Percentiles rank a stretch among this genome's conserved stretches.
phyloP scores from a whole-genome alignment of 2,329 filamentous ascomycete species.

The Fusarium chaquense region DNA sequence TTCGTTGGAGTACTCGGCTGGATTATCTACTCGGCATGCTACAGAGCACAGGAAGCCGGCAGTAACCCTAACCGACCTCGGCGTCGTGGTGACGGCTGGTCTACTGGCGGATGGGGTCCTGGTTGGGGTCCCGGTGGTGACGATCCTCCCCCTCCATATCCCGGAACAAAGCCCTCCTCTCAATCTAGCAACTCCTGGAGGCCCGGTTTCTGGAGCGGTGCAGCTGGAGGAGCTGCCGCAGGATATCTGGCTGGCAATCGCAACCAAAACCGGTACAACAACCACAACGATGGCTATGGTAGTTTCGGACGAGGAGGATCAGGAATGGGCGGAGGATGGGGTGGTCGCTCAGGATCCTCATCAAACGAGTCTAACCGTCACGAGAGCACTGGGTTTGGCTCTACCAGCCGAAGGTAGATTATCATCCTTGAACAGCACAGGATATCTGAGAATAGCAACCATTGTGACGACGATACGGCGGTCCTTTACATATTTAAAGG shows the following conservation, averaged over 20 bases:
- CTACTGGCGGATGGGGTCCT: constrained; percentile 53
- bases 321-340: constrained; percentile 50
- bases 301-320: constrained; percentile 52
- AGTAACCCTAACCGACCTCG: constrained; percentile 28
- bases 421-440: background rate
- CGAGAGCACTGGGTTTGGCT: constrained; percentile 80
- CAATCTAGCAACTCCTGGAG: constrained; percentile 67
- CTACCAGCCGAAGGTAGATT: constrained; percentile 68
- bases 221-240: constrained; percentile 76
- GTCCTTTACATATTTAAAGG: no score
- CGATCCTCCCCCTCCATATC: constrained; percentile 65
- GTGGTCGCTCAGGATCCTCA: constrained; percentile 48
- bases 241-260: constrained; percentile 71
- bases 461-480: no score
- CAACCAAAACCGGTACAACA: constrained; percentile 46
- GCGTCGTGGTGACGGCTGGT: constrained; percentile 49
- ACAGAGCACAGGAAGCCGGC: constrained; percentile 18
- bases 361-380: constrained; percentile 62
- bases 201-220: constrained; percentile 80
- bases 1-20: constrained; percentile 71
- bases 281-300: constrained; percentile 50
- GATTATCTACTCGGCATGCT: constrained; percentile 71
- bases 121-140: constrained; percentile 58
- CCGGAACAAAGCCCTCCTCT: constrained; percentile 54
- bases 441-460: background rate